Evolutionary conservation across 2,329 filamentous ascomycete genomes (phyloP).

Genomic region (Hypoxylon sp.): DNA sequence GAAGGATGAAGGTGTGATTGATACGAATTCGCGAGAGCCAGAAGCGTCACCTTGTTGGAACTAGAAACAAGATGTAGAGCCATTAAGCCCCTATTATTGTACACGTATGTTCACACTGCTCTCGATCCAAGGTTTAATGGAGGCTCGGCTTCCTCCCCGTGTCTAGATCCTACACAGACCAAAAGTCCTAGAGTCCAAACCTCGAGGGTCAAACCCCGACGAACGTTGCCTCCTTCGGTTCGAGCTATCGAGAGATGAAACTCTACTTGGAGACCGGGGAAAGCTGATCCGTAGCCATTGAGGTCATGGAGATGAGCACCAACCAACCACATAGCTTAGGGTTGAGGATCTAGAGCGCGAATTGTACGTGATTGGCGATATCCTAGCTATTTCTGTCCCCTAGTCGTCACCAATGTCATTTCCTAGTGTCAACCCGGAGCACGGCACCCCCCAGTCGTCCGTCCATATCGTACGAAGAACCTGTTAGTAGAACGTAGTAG

Average conservation of each 20-base stretch:
- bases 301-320: conserved; percentile 17
- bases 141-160: conserved; percentile 8
- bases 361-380: conserved; percentile 13
- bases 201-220: background rate
- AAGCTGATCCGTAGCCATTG: conserved; percentile 2
- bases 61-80: conserved; percentile 18
- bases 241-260: conserved; percentile 3
- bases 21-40: conserved; percentile 17
- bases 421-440: conserved; percentile 8
- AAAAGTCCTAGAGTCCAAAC: background rate
- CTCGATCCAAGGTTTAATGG: conserved; percentile 7
- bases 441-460: background rate
- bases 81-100: conserved; percentile 15
- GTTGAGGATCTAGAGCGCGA: background rate
- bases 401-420: conserved; percentile 5
- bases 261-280: background rate
- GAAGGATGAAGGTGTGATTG: conserved; percentile 30
- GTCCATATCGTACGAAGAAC: conserved; percentile 15
- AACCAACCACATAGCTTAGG: conserved; percentile 23
- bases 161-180: conserved; percentile 5
- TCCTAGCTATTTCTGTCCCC: conserved; percentile 1
- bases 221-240: background rate
- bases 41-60: conserved; percentile 18
- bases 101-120: conserved; percentile 12
- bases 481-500: conserved; percentile 11